Percentiles rank a stretch among this genome's conserved stretches.
Evolutionary conservation across 108 stramenopile species (phyloP).

Genomic region (Chaetoceros tenuissimus): DNA sequence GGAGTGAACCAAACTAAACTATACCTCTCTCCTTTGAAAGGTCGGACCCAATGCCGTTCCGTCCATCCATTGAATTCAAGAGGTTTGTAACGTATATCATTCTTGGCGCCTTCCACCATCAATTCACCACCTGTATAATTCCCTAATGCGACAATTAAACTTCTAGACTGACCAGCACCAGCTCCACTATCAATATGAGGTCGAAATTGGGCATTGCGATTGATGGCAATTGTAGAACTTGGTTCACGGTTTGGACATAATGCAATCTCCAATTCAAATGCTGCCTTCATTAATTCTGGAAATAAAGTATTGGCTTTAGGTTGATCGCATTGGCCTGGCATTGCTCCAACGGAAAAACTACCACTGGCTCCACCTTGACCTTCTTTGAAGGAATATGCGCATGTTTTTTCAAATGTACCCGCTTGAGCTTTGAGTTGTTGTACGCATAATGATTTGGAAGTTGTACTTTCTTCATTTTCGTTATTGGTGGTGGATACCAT

Average conservation of each 20-base stretch:
- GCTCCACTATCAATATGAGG: conserved; percentile 90
- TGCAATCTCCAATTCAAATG: conserved; percentile 72
- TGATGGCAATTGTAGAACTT: conserved; percentile 93
- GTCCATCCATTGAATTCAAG: conserved; percentile 93
- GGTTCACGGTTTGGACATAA: conserved; percentile 72
- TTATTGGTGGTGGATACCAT: conserved; percentile 49
- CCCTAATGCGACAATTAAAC: conserved; percentile 88
- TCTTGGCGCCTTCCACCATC: conserved; percentile 75
- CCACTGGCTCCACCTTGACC: conserved; percentile 56
- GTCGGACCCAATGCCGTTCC: conserved; percentile 89
- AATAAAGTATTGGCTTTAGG: conserved; percentile 81
- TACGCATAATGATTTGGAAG: conserved; percentile 21
- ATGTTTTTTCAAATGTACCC: conserved; percentile 26
- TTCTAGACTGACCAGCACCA: conserved; percentile 86
- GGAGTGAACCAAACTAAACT: conserved; percentile 96
- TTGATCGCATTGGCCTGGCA: conserved; percentile 64
- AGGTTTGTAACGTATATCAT: conserved; percentile 85
- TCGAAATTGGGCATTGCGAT: conserved; percentile 90
- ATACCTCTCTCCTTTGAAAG: conserved; percentile 89
- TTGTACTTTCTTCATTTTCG: conserved; percentile 5
- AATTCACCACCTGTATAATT: conserved; percentile 85
- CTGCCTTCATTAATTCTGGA: conserved; percentile 82
- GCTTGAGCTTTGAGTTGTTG: conserved; percentile 26
- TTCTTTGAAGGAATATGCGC: conserved; percentile 63
- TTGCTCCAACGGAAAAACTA: conserved; percentile 66